Percentiles rank a stretch among this genome's conserved stretches.
Conservation (phyloP, 176 grass and related monocot genomes). For the Aegilops tauschii region DNA sequence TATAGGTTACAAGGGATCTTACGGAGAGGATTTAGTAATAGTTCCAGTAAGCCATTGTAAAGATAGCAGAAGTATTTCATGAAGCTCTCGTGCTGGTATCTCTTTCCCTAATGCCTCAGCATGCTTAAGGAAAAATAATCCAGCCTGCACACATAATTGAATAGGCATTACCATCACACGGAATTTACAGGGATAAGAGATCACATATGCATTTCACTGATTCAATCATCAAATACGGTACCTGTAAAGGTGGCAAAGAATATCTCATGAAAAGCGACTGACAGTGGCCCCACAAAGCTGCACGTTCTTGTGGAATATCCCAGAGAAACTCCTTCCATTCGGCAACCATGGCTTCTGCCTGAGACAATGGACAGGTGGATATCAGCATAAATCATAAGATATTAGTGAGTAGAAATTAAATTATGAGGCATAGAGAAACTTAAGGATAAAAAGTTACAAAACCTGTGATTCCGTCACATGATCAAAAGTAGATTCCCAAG, state of each 20-base stretch:
- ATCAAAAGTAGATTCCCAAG: constrained; percentile 80
- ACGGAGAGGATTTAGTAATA: constrained; percentile 86
- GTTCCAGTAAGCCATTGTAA: constrained; percentile 99
- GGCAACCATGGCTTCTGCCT: constrained; percentile 97
- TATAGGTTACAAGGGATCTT: constrained; percentile 37
- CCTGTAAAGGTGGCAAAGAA: constrained; percentile 79
- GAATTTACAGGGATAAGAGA: constrained; percentile 9
- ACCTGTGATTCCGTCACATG: constrained; percentile 99
- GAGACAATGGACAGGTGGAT: constrained; percentile 13
- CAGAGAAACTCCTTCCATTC: constrained; percentile 99
- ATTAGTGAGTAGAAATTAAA: constrained; percentile 9
- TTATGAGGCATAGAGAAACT: background rate
- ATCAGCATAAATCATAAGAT: constrained; percentile 11
- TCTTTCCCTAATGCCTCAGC: constrained; percentile 91
- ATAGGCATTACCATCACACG: constrained; percentile 1
- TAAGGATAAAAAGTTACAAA: constrained; percentile 8
- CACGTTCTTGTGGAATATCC: constrained; percentile 95
- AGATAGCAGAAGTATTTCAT: constrained; percentile 87
- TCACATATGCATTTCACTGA: background rate
- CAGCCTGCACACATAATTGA: constrained; percentile 51
- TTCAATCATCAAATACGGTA: constrained; percentile 19
- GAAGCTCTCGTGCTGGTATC: constrained; percentile 77
- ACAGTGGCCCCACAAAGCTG: constrained; percentile 93
- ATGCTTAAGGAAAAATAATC: constrained; percentile 96
- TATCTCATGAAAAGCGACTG: constrained; percentile 85